Conservation (phyloP, 2,329 filamentous ascomycete species). For the Cladophialophora yegresii region DNA sequence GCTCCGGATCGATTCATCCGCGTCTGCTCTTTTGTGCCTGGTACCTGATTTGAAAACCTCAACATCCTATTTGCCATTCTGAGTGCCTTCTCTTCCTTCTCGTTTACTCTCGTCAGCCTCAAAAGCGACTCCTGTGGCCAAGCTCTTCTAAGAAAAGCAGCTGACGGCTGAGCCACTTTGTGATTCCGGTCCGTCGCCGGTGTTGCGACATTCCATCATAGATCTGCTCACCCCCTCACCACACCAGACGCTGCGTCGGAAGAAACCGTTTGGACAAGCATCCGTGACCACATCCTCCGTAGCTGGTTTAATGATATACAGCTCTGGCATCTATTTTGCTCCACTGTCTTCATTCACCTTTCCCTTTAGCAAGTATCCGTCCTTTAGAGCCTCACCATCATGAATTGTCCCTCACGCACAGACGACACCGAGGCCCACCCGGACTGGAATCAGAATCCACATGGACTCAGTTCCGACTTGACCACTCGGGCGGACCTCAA, state of each 20-base stretch:
- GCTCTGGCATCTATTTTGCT: not conserved
- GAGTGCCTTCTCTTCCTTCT: too few species aligned
- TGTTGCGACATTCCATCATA: not conserved
- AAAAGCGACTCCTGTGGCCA: not conserved
- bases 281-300: not conserved
- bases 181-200: not conserved
- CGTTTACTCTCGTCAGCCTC: not conserved
- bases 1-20: conserved; percentile 5
- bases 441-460: conserved; percentile 64
- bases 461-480: conserved; percentile 58
- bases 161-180: conserved; percentile 17
- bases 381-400: conserved; percentile 40
- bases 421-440: conserved; percentile 57
- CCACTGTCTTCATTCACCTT: conserved; percentile 2
- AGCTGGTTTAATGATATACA: conserved; percentile 8
- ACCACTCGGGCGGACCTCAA: conserved; percentile 65
- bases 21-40: conserved; percentile 6
- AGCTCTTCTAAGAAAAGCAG: conserved; percentile 18
- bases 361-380: not conserved
- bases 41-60: conserved; percentile 10
- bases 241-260: conserved; percentile 2
- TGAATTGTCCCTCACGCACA: conserved; percentile 67
- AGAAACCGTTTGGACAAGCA: conserved; percentile 15
- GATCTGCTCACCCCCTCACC: conserved; percentile 11
- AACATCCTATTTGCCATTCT: too few species aligned